phyloP scores from a whole-genome alignment of 257 asterid species.

The Sherardia arvensis region DNA sequence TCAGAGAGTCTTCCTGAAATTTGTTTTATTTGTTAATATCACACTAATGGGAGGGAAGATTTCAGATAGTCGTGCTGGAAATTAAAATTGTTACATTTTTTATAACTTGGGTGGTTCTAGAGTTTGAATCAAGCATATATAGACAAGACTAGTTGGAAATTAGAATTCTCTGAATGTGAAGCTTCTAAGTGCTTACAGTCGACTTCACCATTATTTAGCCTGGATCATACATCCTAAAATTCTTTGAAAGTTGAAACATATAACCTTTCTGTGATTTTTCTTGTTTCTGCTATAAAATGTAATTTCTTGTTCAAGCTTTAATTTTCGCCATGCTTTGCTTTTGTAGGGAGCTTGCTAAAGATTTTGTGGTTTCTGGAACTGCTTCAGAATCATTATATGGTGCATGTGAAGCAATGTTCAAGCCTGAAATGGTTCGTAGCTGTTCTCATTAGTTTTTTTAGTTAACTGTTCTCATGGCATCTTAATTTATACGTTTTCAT shows the following conservation, averaged over 20 bases:
- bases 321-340: background rate
- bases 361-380: slow-evolving; percentile 93
- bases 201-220: background rate
- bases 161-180: background rate
- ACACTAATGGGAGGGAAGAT: background rate
- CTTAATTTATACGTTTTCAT: background rate
- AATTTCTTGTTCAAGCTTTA: background rate
- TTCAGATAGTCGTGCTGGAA: background rate
- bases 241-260: no score
- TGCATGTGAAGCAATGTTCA: slow-evolving; percentile 98
- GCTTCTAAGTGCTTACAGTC: background rate
- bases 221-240: no score
- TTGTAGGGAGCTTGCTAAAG: slow-evolving; percentile 94
- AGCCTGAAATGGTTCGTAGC: slow-evolving; percentile 78
- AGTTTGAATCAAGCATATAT: no score
- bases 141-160: background rate
- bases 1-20: background rate
- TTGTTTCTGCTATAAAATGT: background rate
- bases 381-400: slow-evolving; percentile 97
- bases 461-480: background rate
- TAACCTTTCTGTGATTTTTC: background rate
- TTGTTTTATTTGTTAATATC: no score
- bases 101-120: no score
- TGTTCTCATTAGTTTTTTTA: background rate
- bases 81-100: no score